phyloP scores from a whole-genome alignment of 2,329 filamentous ascomycete species.

The Phialophora tarda region DNA sequence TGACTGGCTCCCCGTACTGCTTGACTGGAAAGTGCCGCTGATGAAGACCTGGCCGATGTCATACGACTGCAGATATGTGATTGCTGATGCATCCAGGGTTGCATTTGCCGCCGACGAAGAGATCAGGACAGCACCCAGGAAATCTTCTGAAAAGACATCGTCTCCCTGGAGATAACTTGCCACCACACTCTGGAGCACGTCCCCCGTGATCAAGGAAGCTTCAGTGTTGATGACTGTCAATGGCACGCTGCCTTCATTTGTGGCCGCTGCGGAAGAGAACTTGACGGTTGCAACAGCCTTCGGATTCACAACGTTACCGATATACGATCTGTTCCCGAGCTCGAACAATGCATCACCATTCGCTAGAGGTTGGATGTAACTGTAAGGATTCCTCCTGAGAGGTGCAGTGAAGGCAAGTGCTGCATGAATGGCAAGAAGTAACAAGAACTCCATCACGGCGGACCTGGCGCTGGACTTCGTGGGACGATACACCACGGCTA shows the following conservation, averaged over 20 bases:
- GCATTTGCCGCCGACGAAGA: conserved; percentile 7
- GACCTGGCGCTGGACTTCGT: background rate
- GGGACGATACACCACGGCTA: background rate
- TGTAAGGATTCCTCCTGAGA: conserved; percentile 8
- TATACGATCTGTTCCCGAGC: conserved; percentile 12
- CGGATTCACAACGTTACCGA: conserved; percentile 11
- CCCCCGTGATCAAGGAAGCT: conserved; percentile 7
- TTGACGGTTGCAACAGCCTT: conserved; percentile 5
- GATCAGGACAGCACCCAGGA: conserved; percentile 11
- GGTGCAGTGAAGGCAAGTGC: background rate
- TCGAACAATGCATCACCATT: conserved; percentile 12
- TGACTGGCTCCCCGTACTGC: background rate
- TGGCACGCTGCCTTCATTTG: background rate
- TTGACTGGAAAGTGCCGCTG: background rate
- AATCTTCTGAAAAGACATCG: conserved; percentile 24
- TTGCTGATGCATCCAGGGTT: conserved; percentile 5
- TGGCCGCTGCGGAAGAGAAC: background rate
- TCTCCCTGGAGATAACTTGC: conserved; percentile 17
- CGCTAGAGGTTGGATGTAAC: conserved; percentile 4
- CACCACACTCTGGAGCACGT: conserved; percentile 12
- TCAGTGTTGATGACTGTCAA: conserved; percentile 20
- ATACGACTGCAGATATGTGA: background rate
- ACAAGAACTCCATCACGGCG: background rate
- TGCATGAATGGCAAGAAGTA: background rate
- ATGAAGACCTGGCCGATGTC: background rate